A percentile compares a stretch with the other conserved stretches of the same genome.
These are phyloP conservation scores for Chaetomiaceae sp. DNA, from an alignment of 2,329 filamentous ascomycete species.

Conservation along the genomic window DNA sequence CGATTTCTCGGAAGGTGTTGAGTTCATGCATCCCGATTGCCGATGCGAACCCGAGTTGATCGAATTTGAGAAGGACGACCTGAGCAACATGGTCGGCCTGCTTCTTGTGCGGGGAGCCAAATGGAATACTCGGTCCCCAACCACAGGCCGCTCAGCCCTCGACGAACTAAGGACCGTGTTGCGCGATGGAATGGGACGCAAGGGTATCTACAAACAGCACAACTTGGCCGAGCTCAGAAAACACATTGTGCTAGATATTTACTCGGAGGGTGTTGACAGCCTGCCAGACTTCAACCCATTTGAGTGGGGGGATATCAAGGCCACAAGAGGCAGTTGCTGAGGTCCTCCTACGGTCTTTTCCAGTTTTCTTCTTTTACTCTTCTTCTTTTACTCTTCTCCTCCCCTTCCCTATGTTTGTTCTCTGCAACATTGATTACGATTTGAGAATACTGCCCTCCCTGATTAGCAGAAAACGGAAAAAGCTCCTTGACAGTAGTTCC, in stretches of 20 bases:
- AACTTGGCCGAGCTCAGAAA: not conserved
- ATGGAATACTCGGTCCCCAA: not conserved
- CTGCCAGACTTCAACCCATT: conserved; percentile 1
- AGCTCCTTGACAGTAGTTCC: too few species aligned
- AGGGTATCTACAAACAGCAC: not conserved
- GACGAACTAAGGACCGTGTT: not conserved
- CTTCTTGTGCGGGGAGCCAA: not conserved
- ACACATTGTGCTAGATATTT: not conserved
- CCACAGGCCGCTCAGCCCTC: not conserved
- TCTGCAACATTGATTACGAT: too few species aligned
- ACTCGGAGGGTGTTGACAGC: not conserved
- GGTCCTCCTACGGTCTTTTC: too few species aligned
- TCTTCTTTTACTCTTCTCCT: not conserved
- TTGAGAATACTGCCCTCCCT: too few species aligned
- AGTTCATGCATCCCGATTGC: not conserved
- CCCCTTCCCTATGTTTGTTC: too few species aligned
- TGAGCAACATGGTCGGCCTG: not conserved
- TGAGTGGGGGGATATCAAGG: not conserved
- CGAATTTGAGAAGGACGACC: not conserved
- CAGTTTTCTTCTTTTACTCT: too few species aligned
- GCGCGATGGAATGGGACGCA: not conserved
- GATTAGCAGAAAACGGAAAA: too few species aligned
- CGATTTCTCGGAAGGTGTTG: too few species aligned
- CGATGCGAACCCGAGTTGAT: not conserved
- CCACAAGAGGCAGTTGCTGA: not conserved